Base-by-base conservation (phyloP, 2,329 filamentous ascomycete species). In the Verticillium nonalfalfae region DNA sequence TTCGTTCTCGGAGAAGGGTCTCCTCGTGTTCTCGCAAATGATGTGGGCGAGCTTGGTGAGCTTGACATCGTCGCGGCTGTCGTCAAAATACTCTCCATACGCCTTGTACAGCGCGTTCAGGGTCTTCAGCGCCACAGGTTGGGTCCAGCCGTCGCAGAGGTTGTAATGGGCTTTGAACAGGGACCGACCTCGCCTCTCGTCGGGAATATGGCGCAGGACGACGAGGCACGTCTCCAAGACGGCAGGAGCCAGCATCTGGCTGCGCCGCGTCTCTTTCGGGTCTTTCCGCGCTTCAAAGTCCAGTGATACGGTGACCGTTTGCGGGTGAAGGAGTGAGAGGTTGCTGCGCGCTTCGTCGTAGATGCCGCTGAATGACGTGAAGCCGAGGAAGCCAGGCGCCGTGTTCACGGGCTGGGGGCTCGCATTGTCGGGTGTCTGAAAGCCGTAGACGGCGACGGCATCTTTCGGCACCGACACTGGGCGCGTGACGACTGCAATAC, bases 291-390 rank as follows among this genome's bases (percentile, higher is more conserved):
- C 4, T 11, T 52, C 18, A 18, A 52, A 4, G 9, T 52, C 45
- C 10, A 26, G 11, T 11, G 45, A 52, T 9, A 52, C n/a, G 45
- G 45, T 52, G 45, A 52, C 45, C 21, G 45, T 52, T 52, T 52
- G 45, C 1, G 63, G 56, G 58, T 74, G 69, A 10, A 74, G 66
- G 5, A 75, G 69, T 4, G 72, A 74, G 2, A 79, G 66, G 18
- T 72, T 78, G 50, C 73, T 74, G 9, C 74, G 71, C 1, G 77
- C 77, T 61, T 79, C 78, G 26, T 77, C 74, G 57, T 75, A 76
- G 26, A 79, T 75, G 14, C 73, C 70, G 57, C 70, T 75, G 63
- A 76, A 77, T 60, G 76, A 79, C 2, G 76, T 79, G 65, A 75
- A 78, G 59, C 78, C 78, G n/a, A 80, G 70, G 68, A 79, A 79